Base-by-base conservation (phyloP, 2,329 filamentous ascomycete species). In the Fusarium sp. region DNA sequence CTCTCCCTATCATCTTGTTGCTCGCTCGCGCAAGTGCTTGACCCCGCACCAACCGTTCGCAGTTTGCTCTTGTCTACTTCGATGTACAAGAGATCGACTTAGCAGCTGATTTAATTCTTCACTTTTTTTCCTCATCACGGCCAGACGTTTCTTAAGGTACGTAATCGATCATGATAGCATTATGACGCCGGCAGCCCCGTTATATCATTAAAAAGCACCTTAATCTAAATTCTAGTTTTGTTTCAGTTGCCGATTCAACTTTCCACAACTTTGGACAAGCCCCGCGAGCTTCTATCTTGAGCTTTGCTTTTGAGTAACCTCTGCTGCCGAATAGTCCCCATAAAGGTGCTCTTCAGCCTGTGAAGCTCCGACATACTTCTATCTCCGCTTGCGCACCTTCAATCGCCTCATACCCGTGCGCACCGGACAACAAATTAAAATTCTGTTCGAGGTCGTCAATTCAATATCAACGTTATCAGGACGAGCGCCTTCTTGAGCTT, bases 41-140 rank as follows among this genome's bases (percentile, higher is more conserved):
- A 71, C 71, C 71, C 71, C 71, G 71, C 70, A 70, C 57, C 55
- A 46, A 59, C 47, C 65, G 69, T 59, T 59, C 50, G 56, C 60
- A 64, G 52, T 44, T 62, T 69, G 57, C 28, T 62, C 47, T 35
- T 48, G 44, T 59, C 40, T 50, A 30, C 28, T 30, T 10, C 28
- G 28, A 55, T 53, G 44, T 43, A 54, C 46, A 50, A 39, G n/a
- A 46, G 48, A 68, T 56, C 55, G 58, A 56, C 61, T 69, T 53
- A 55, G 63, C 49, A 43, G 26, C 46, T 68, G 58, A 68, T 56
- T 63, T 55, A 68, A 70, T 59, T 50, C 37, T 46, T 64, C 49
- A 56, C 46, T 56, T 46, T 43, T 37, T 37, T n/a, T 14, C 17
- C 17, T 65, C 53, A 57, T 58, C 62, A 46, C 63, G 66, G 53